Evolutionary conservation across 2,329 filamentous ascomycete species (phyloP).

Genomic region (Microdochium trichocladiopsis): DNA sequence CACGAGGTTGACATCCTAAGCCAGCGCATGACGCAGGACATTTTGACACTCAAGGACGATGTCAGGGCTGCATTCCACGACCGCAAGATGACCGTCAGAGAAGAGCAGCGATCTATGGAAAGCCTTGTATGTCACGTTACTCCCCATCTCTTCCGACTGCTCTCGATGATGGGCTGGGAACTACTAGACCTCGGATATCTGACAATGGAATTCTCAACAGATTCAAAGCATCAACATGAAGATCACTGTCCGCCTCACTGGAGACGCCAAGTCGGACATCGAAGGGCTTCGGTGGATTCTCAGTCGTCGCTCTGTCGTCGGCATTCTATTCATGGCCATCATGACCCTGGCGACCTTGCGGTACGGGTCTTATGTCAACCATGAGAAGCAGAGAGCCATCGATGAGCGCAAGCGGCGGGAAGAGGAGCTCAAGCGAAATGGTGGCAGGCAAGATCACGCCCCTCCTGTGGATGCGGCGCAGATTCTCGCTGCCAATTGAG

Average conservation of each 20-base stretch:
- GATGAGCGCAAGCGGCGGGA: slow-evolving; percentile 34
- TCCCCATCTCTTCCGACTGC: neutral
- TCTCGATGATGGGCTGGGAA: neutral
- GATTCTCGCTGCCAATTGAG: slow-evolving; percentile 48
- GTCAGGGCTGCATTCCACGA: slow-evolving; percentile 97
- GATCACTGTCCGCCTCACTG: slow-evolving; percentile 84
- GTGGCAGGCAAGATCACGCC: slow-evolving; percentile 37
- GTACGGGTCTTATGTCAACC: slow-evolving; percentile 49
- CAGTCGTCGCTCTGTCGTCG: slow-evolving; percentile 55
- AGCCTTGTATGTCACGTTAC: slow-evolving; percentile 51
- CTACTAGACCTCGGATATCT: neutral
- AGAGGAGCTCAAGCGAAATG: slow-evolving; percentile 32
- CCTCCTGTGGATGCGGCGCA: slow-evolving; percentile 45
- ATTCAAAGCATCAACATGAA: slow-evolving; percentile 96
- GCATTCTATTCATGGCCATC: slow-evolving; percentile 60
- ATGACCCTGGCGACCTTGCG: slow-evolving; percentile 52
- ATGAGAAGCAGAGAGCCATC: slow-evolving; percentile 39
- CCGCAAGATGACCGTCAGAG: slow-evolving; percentile 82
- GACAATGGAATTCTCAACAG: slow-evolving; percentile 25
- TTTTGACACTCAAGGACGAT: slow-evolving; percentile 75
- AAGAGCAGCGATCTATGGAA: slow-evolving; percentile 81
- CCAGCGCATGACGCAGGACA: slow-evolving; percentile 79
- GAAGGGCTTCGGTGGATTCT: slow-evolving; percentile 86
- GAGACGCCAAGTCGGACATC: slow-evolving; percentile 85
- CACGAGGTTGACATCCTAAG: slow-evolving; percentile 91